These are phyloP conservation scores for Eucalyptus curtisii DNA, from an alignment of 345 rosid species.

Conservation along the genomic window DNA sequence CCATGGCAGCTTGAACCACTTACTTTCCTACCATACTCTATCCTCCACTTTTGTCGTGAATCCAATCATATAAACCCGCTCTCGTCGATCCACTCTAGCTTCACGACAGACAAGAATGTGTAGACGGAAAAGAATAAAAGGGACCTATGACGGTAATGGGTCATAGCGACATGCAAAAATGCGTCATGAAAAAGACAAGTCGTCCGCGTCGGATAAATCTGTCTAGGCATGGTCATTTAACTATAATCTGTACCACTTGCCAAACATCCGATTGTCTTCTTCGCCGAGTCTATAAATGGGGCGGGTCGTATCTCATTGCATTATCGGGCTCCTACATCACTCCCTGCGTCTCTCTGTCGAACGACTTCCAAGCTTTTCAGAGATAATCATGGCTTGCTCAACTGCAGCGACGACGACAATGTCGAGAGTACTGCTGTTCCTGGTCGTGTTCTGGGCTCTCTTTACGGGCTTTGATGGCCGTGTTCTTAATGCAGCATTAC, in stretches of 20 bases:
- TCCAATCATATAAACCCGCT: neutral
- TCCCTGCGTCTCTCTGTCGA: neutral
- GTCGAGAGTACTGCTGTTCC: neutral
- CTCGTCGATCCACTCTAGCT: no score
- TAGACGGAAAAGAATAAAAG: neutral
- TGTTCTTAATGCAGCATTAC: neutral
- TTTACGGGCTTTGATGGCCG: neutral
- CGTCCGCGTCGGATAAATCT: neutral
- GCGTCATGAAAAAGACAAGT: neutral
- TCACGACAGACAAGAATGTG: no score
- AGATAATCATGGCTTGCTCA: neutral
- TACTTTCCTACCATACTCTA: neutral
- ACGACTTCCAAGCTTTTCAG: neutral
- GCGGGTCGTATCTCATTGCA: neutral
- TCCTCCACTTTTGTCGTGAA: neutral
- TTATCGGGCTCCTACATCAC: neutral
- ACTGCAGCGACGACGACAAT: neutral
- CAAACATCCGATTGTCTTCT: neutral
- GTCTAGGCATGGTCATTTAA: neutral
- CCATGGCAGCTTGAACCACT: neutral
- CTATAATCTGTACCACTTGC: neutral
- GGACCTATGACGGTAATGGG: neutral
- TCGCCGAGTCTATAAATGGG: neutral
- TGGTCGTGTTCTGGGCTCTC: neutral
- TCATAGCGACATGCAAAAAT: neutral